A percentile compares a stretch with the other conserved stretches of the same genome.
phyloP scores from a whole-genome alignment of 768 basidiomycete genomes.

The Tylopilus balloui region DNA sequence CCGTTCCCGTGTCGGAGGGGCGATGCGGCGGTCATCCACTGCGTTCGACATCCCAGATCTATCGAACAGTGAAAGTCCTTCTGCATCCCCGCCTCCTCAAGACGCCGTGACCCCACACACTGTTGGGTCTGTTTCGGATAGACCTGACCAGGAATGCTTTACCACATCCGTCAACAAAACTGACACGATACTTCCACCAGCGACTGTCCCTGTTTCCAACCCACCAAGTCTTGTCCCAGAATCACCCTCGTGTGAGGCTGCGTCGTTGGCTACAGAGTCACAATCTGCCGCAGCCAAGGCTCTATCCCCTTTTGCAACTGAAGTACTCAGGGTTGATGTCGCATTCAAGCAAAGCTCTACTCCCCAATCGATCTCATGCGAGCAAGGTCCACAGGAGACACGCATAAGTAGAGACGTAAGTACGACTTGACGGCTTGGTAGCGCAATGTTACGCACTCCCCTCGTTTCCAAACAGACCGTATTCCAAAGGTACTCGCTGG shows the following conservation, averaged over 20 bases:
- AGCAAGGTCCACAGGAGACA: too few species aligned
- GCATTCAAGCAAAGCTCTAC: constrained; percentile 14
- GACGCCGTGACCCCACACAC: constrained; percentile 27
- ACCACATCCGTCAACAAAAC: constrained; percentile 31
- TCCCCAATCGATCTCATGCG: constrained; percentile 21
- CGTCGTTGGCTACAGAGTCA: constrained; percentile 34
- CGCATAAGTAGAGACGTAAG: too few species aligned
- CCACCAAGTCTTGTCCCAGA: constrained; percentile 66
- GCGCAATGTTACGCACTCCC: too few species aligned
- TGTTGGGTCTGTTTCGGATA: constrained; percentile 26
- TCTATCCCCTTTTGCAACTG: constrained; percentile 42
- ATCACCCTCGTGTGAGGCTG: constrained; percentile 58
- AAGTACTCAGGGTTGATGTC: constrained; percentile 17
- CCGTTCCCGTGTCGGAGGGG: constrained; percentile 58
- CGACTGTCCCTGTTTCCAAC: constrained; percentile 15
- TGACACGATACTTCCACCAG: constrained; percentile 31
- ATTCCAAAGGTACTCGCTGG: too few species aligned
- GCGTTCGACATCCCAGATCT: constrained; percentile 40
- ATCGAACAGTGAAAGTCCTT: constrained; percentile 28
- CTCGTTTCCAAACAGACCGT: too few species aligned
- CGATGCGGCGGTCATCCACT: constrained; percentile 58
- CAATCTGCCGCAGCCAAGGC: constrained; percentile 26
- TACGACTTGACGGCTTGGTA: too few species aligned
- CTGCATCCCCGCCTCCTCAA: constrained; percentile 23
- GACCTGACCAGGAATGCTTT: constrained; percentile 28